Evolutionary conservation across 345 rosid species (phyloP), one percentile per base, ranked within the genome.

Genomic region (Euphorbia lathyris): DNA sequence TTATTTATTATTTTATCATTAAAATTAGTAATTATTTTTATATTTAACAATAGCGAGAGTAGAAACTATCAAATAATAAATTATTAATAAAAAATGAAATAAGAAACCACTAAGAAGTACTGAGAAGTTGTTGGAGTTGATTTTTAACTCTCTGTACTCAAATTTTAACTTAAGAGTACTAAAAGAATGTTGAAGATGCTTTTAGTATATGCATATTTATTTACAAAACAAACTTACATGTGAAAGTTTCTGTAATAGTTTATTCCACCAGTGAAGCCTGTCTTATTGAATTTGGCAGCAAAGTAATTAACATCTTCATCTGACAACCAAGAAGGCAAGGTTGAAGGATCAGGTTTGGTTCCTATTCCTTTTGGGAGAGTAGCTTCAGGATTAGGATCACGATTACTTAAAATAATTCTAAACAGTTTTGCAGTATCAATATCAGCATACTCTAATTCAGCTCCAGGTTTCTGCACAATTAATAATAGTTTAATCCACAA

Each of bases 231-330:
- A 48, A 51, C 56, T 19, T 51, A 51, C 56, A 51, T 23, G 56
- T 51, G 23, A 4, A 51, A 10, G 56, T 51, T 51, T 51, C 56
- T 51, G 56, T 51, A 51, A n/a, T 51, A 51, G n/a, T 51, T 51
- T 6, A 51, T 17, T 51, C 56, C 56, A 51, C 56, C 56, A 51
- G 56, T 51, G 56, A 51, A 51, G 56, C 56, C 56, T 51, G 56
- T 51, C 56, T 51, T 6, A n/a, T 17, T 51, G 6, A 51, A 51
- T 51, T 51, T 51, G 1, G 2, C 25, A 51, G 56, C 56, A 51
- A 12, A 51, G 23, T 51, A 51, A 51, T 51, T 17, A 9, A 51
- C 56, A 51, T 51, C 56, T 17, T 51, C 56, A 51, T 51, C 17
- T 17, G 56, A 51, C 25, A 51, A 51, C 56, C 56, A 51, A 51